Percentiles rank a stretch among this genome's conserved stretches.
Conservation (phyloP, 805 yeast species). For the Teunomyces stri region DNA sequence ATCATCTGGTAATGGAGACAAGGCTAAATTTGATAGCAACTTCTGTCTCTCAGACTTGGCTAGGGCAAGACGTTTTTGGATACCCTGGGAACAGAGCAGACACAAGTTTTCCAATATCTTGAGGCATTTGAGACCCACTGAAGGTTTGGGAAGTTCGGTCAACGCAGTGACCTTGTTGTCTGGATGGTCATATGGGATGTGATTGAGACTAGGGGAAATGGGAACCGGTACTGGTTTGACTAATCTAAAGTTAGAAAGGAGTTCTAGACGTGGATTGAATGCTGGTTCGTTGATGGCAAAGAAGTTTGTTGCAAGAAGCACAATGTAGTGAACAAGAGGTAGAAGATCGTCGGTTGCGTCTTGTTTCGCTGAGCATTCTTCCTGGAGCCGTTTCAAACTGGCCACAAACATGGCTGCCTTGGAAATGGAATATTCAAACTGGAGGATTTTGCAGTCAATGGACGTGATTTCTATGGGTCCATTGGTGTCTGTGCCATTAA, state of each 20-base stretch:
- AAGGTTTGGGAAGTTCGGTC: conserved; percentile 25
- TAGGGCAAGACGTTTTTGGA: conserved; percentile 31
- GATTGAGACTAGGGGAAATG: conserved; percentile 28
- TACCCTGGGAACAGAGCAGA: conserved; percentile 33
- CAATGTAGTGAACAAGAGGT: conserved; percentile 35
- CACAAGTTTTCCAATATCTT: conserved; percentile 26
- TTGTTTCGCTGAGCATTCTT: not conserved
- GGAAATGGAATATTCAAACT: conserved; percentile 52
- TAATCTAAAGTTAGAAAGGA: conserved; percentile 27
- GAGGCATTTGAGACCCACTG: conserved; percentile 25
- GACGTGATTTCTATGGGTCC: conserved; percentile 17
- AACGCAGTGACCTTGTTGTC: conserved; percentile 33
- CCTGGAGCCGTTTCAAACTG: conserved; percentile 25
- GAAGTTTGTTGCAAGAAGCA: conserved; percentile 27
- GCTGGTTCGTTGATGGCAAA: conserved; percentile 38
- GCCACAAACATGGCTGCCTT: conserved; percentile 43
- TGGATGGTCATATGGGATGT: conserved; percentile 44
- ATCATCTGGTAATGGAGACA: conserved; percentile 3
- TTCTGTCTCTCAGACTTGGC: conserved; percentile 24
- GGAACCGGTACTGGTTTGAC: conserved; percentile 23
- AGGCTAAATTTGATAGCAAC: not conserved
- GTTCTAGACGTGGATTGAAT: conserved; percentile 25
- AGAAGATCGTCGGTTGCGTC: conserved; percentile 10
- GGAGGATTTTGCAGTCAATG: conserved; percentile 56
- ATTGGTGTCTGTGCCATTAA: not conserved